Conservation (phyloP, 331 rosid species). For the Quercus phellos region DNA sequence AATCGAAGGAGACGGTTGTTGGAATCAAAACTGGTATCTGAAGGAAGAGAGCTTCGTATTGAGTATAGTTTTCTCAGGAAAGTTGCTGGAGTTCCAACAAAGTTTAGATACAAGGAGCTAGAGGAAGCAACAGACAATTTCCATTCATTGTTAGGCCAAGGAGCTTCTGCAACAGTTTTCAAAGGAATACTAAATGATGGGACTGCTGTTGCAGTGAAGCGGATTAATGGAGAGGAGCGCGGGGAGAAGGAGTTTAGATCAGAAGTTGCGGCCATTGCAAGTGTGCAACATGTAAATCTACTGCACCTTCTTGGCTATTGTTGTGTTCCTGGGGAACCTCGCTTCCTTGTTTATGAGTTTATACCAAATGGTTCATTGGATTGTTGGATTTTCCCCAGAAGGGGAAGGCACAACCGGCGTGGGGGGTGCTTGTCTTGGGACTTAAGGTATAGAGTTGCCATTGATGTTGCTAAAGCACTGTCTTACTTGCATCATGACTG, state of each 20-base stretch:
- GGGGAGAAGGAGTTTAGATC: constrained; percentile 76
- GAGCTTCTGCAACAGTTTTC: constrained; percentile 74
- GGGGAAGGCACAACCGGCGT: constrained; percentile 6
- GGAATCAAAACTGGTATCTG: constrained; percentile 48
- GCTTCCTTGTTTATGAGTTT: constrained; percentile 69
- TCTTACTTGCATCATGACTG: constrained; percentile 84
- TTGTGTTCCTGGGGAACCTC: constrained; percentile 41
- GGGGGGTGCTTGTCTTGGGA: constrained; percentile 74
- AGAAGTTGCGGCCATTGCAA: constrained; percentile 89
- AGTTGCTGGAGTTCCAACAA: constrained; percentile 82
- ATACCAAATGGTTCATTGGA: constrained; percentile 77
- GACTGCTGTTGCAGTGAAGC: constrained; percentile 74
- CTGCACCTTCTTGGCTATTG: constrained; percentile 73
- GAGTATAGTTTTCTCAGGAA: constrained; percentile 87
- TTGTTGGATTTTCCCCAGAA: constrained; percentile 66
- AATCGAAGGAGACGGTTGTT: constrained; percentile 37
- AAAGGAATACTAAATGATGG: constrained; percentile 79
- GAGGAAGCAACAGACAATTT: constrained; percentile 80
- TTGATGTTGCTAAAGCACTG: constrained; percentile 75
- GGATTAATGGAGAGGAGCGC: constrained; percentile 51
- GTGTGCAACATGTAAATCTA: constrained; percentile 78
- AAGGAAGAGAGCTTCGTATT: constrained; percentile 77
- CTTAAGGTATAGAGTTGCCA: constrained; percentile 56
- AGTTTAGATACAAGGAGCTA: constrained; percentile 64
- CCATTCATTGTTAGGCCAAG: constrained; percentile 54